Conservation (phyloP, 148 eudicot species). For the Heliamphora exappendiculata region DNA sequence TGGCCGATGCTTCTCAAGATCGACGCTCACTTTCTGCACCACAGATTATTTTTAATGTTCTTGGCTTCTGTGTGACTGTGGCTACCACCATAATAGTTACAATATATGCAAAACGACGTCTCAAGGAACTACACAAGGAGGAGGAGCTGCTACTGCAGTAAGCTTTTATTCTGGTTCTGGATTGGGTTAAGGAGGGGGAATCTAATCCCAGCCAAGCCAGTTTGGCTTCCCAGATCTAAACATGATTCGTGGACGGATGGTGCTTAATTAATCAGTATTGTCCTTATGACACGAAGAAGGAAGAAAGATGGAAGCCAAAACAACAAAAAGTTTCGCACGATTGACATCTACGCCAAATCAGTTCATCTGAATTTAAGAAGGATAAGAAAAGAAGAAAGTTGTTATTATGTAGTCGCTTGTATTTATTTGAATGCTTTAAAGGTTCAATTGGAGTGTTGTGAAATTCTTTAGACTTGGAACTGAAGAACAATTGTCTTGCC, state of each 20-base stretch:
- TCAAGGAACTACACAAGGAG: slow-evolving; percentile 46
- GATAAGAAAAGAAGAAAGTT: background rate
- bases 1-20: slow-evolving; percentile 74
- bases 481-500: background rate
- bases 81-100: slow-evolving; percentile 62
- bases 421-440: background rate
- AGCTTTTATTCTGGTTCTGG: slow-evolving; percentile 4
- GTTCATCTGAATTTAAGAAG: background rate
- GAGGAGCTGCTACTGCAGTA: slow-evolving; percentile 37
- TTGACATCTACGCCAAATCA: background rate
- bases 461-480: slow-evolving; percentile 9
- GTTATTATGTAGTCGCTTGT: background rate
- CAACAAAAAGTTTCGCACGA: background rate
- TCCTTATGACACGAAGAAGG: background rate
- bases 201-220: background rate
- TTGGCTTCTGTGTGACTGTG: slow-evolving; percentile 59
- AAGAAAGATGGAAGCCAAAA: background rate
- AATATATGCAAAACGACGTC: slow-evolving; percentile 57
- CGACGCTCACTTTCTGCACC: slow-evolving; percentile 45
- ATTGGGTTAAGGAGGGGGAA: background rate
- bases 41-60: slow-evolving; percentile 54
- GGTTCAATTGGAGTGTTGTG: background rate
- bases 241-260: background rate
- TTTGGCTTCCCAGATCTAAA: slow-evolving; percentile 7
- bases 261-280: background rate